Conservation (phyloP, 192 early-diverging fungal species). For the Haplosporangium gracile region DNA sequence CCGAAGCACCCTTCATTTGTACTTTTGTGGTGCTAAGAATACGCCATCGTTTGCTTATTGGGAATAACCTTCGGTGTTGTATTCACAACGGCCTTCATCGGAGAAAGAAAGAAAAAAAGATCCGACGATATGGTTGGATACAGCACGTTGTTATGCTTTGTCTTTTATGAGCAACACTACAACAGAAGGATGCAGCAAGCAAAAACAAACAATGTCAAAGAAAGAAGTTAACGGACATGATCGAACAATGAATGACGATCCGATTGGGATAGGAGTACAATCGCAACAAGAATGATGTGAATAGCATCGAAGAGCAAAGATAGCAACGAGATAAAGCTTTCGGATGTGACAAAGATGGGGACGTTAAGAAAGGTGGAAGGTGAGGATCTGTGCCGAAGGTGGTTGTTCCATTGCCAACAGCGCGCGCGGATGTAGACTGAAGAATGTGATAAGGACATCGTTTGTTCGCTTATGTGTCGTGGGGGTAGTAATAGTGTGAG, state of each 20-base stretch:
- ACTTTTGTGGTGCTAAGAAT: not conserved
- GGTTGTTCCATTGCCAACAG: too few species aligned
- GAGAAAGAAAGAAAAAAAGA: conserved; percentile 15
- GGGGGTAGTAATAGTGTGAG: too few species aligned
- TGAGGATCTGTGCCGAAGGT: too few species aligned
- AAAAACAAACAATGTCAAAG: not conserved
- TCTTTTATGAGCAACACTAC: not conserved
- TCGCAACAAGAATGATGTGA: not conserved
- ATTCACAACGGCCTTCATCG: not conserved
- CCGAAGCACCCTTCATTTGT: not conserved
- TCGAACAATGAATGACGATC: not conserved
- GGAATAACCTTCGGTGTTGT: not conserved
- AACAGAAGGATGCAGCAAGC: not conserved
- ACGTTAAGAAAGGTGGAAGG: too few species aligned
- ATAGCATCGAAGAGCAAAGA: too few species aligned
- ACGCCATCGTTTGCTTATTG: conserved; percentile 10
- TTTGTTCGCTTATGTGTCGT: too few species aligned
- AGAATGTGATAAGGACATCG: too few species aligned
- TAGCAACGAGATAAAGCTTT: too few species aligned
- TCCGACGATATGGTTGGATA: conserved; percentile 7
- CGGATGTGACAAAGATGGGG: too few species aligned
- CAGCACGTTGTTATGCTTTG: not conserved
- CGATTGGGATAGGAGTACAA: not conserved
- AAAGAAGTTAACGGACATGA: not conserved
- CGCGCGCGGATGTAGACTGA: too few species aligned